Conservation (phyloP, 257 asterid genomes). For the Jaltomata sinuosa region DNA sequence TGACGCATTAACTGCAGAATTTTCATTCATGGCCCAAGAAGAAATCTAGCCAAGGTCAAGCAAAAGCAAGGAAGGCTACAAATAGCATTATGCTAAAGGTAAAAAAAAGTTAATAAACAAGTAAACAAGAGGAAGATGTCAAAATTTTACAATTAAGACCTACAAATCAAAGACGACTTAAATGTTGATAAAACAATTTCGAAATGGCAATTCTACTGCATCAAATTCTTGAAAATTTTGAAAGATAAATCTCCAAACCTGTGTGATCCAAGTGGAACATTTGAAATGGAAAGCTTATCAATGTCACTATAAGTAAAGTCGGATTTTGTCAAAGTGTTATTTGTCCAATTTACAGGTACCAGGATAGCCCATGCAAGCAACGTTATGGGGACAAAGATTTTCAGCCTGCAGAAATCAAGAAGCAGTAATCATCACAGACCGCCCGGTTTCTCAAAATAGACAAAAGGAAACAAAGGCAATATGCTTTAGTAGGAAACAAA, state of each 20-base stretch:
- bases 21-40: neutral
- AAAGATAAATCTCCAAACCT: constrained; percentile 32
- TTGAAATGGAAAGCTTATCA: constrained; percentile 91
- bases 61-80: neutral
- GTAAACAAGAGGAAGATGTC: neutral
- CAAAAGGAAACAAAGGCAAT: neutral
- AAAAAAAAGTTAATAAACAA: neutral
- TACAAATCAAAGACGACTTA: neutral
- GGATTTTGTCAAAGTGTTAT: constrained; percentile 51
- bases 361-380: constrained; percentile 73
- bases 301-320: constrained; percentile 49
- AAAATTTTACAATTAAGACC: neutral
- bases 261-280: constrained; percentile 61
- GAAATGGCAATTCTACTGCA: neutral
- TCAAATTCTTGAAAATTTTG: neutral
- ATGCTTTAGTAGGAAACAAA: neutral
- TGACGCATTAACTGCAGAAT: neutral
- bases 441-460: neutral
- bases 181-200: neutral
- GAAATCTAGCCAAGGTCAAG: neutral
- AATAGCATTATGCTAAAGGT: neutral
- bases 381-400: constrained; percentile 79
- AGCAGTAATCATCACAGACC: constrained; percentile 1
- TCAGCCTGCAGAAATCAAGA: constrained; percentile 50
- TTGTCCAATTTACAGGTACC: constrained; percentile 95